A percentile compares a stretch with the other conserved stretches of the same genome.
phyloP scores from a whole-genome alignment of 495 filamentous ascomycete species.

The Diplogelasinospora grovesii region DNA sequence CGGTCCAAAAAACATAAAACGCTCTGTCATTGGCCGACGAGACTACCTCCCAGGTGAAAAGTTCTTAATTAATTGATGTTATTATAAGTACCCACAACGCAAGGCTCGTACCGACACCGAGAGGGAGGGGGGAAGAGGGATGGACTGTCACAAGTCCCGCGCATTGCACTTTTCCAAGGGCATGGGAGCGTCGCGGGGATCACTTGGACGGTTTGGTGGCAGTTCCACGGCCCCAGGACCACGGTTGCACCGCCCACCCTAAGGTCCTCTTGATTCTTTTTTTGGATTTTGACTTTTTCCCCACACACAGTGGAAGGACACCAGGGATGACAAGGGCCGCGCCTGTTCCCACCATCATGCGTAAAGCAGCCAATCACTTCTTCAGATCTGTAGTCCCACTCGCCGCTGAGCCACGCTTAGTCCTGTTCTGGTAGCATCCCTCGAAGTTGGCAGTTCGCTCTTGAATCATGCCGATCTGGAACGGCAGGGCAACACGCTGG shows the following conservation, averaged over 20 bases:
- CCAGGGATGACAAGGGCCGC: neutral
- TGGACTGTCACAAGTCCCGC: neutral
- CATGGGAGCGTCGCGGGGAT: neutral
- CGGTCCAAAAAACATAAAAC: neutral
- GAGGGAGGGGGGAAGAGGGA: neutral
- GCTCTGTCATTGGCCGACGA: neutral
- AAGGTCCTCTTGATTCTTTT: conserved; percentile 21
- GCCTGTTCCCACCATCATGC: conserved; percentile 5
- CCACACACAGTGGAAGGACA: conserved; percentile 15
- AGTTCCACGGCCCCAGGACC: conserved; percentile 11
- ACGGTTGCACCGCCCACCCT: conserved; percentile 25
- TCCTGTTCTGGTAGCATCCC: conserved; percentile 12
- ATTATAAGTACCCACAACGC: neutral
- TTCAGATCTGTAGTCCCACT: neutral
- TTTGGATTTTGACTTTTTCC: conserved; percentile 30
- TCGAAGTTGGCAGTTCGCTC: conserved; percentile 14
- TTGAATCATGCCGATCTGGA: conserved; percentile 12
- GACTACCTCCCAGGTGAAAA: neutral
- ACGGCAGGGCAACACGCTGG: too few relatives aligned
- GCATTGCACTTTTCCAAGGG: neutral
- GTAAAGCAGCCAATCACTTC: conserved; percentile 22
- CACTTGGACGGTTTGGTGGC: conserved; percentile 1
- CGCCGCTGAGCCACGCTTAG: conserved; percentile 24
- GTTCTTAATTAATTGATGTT: neutral
- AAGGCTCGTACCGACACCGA: conserved; percentile 8